phyloP scores from a whole-genome alignment of 805 yeast species.

The Cyberlindnera sargentensis region DNA sequence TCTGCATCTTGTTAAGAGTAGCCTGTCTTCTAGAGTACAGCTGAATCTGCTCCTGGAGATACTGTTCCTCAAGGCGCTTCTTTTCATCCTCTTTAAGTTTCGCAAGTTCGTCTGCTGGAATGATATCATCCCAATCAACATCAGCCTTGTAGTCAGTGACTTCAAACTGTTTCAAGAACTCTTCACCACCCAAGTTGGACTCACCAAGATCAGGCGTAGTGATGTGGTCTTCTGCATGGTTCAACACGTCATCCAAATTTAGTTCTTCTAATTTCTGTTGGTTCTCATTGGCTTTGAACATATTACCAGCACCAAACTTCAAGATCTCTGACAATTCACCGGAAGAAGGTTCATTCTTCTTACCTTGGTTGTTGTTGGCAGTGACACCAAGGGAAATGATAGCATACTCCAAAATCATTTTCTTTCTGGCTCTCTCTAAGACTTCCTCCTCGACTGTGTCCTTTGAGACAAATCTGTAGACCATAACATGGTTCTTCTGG shows the following conservation, averaged over 20 bases:
- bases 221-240: conserved; percentile 95
- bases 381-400: conserved; percentile 94
- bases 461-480: conserved; percentile 93
- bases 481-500: conserved; percentile 97
- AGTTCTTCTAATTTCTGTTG: conserved; percentile 93
- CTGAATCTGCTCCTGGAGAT: conserved; percentile 81
- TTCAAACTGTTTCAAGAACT: conserved; percentile 92
- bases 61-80: conserved; percentile 78
- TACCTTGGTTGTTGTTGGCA: conserved; percentile 40
- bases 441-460: conserved; percentile 98
- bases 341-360: conserved; percentile 67
- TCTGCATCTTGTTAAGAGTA: conserved; percentile 55
- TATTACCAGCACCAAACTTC: conserved; percentile 97
- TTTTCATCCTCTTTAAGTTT: conserved; percentile 89
- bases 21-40: conserved; percentile 78
- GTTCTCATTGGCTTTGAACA: conserved; percentile 93
- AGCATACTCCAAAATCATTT: conserved; percentile 98
- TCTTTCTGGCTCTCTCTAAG: conserved; percentile 91
- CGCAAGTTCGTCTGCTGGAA: conserved; percentile 87
- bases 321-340: conserved; percentile 87
- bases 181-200: conserved; percentile 97
- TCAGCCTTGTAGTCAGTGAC: conserved; percentile 98
- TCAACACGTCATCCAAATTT: conserved; percentile 91
- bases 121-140: conserved; percentile 98
- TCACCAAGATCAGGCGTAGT: conserved; percentile 97